phyloP scores from a whole-genome alignment of 768 basidiomycete genomes.

The Leccinum subtestaceum region DNA sequence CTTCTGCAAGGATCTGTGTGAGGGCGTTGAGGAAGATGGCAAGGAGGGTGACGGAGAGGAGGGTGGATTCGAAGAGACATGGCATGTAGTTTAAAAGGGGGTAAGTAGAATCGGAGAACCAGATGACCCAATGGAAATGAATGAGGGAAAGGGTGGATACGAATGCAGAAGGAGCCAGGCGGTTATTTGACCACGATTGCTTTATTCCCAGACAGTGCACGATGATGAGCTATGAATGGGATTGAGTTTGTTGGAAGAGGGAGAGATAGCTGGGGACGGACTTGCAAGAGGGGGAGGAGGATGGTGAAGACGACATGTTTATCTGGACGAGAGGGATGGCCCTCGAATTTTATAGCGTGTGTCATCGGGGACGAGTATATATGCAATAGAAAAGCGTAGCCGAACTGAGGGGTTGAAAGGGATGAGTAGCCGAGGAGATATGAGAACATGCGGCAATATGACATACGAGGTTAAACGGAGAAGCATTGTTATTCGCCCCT shows the following conservation, averaged over 20 bases:
- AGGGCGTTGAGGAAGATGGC: conserved; percentile 60
- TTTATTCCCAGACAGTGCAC: conserved; percentile 66
- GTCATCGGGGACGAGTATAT: conserved; percentile 68
- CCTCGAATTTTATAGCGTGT: conserved; percentile 42
- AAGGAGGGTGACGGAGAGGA: conserved; percentile 54
- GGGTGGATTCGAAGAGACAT: conserved; percentile 64
- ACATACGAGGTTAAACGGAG: conserved; percentile 72
- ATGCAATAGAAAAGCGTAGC: conserved; percentile 74
- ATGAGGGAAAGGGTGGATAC: conserved; percentile 55
- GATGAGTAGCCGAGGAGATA: neutral
- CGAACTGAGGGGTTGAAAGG: conserved; percentile 44
- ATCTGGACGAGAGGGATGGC: conserved; percentile 62
- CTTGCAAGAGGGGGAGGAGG: conserved; percentile 70
- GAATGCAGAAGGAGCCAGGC: conserved; percentile 67
- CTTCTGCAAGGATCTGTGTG: conserved; percentile 64
- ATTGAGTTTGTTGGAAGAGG: neutral
- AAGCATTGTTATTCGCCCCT: conserved; percentile 52
- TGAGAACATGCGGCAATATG: conserved; percentile 3
- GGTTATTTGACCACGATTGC: conserved; percentile 59
- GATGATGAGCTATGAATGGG: conserved; percentile 47
- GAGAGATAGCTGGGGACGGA: conserved; percentile 27
- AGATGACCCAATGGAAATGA: conserved; percentile 67
- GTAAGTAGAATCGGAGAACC: conserved; percentile 47
- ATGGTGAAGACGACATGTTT: conserved; percentile 72
- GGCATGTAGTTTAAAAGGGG: conserved; percentile 75